Evolutionary conservation across 2,329 filamentous ascomycete species (phyloP), one percentile per base, ranked within the genome.

Genomic region (Grosmannia huntii): DNA sequence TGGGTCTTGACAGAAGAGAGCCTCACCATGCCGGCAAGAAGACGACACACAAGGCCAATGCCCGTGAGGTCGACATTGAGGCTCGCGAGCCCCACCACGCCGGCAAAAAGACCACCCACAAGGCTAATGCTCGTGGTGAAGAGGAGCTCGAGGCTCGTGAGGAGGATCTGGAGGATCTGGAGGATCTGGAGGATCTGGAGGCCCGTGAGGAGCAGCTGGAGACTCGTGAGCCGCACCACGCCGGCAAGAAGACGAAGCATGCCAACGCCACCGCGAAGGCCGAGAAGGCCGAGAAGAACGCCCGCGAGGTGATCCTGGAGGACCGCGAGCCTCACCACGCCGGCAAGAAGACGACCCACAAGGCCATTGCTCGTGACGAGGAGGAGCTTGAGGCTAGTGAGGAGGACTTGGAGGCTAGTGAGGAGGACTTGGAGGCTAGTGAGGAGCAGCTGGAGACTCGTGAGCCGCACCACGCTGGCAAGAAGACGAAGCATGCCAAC

Each of bases 381-480:
- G 48, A 60, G 6, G 53, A 38, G 36, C 36, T 64, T 3, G 61
- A 63, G 16, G 58, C 59, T 25, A 58, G 59, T 14, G 63, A 64
- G 57, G 33, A 36, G 33, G 33, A 36, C 10, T 14, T 14, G 12
- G 33, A 36, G 33, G 10, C 33, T 36, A 3, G 38, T 1, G 38
- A 41, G 12, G 63, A 65, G 60, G 62, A 59, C 51, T 57, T 56
- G 21, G 58, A 57, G 33, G 25, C 57, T 3, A 55, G 58, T 2
- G 58, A 59, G 19, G 59, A 58, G 5, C 56, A 54, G 38, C 19
- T 44, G 6, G 60, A 44, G 41, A 33, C 38, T 4, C 63, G 63
- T 3, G 63, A 64, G 60, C 60, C 62, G 2, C 61, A 62, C 52
- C 60, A 62, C 44, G 48, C 55, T 2, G 62, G 62, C 58, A 64